Conservation (phyloP, 805 yeast genomes). For the Starmerella floris region DNA sequence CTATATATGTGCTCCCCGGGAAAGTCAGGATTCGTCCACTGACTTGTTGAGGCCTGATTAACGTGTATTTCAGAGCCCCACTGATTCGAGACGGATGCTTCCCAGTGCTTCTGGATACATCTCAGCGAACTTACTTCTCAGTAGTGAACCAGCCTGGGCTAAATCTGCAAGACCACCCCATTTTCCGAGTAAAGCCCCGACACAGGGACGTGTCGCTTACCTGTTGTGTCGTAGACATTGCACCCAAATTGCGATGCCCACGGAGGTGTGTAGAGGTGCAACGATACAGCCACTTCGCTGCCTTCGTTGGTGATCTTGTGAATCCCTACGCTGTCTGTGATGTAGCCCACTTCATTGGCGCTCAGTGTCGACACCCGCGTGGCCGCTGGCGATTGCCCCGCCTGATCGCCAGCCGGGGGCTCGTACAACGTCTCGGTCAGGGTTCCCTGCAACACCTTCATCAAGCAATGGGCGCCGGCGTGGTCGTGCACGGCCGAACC, state of each 20-base stretch:
- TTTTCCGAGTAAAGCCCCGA: slow-evolving; percentile 49
- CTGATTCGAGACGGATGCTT: too few species aligned
- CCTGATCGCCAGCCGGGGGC: slow-evolving; percentile 28
- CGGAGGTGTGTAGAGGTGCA: slow-evolving; percentile 68
- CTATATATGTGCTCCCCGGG: too few species aligned
- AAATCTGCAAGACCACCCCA: slow-evolving; percentile 29
- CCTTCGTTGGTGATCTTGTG: slow-evolving; percentile 47
- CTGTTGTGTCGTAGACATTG: slow-evolving; percentile 34
- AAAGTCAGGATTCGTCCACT: too few species aligned
- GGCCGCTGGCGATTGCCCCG: slow-evolving; percentile 20
- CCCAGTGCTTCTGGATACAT: too few species aligned
- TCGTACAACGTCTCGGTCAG: slow-evolving; percentile 46
- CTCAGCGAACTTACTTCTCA: too few species aligned
- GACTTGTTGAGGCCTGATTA: too few species aligned
- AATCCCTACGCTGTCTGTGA: slow-evolving; percentile 50
- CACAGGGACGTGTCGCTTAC: slow-evolving; percentile 46
- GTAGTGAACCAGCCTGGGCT: too few species aligned
- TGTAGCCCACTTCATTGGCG: slow-evolving; percentile 43
- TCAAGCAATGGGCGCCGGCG: slow-evolving; percentile 62
- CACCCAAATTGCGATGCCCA: slow-evolving; percentile 46
- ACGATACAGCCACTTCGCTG: slow-evolving; percentile 40
- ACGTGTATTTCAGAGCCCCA: too few species aligned
- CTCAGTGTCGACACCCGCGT: slow-evolving; percentile 23
- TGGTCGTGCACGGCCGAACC: slow-evolving; percentile 61
- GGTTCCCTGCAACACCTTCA: slow-evolving; percentile 51